A percentile compares a stretch with the other conserved stretches of the same genome.
These are phyloP conservation scores for Gyromitra esculenta DNA, from an alignment of 2,329 filamentous ascomycete species.

Conservation along the genomic window DNA sequence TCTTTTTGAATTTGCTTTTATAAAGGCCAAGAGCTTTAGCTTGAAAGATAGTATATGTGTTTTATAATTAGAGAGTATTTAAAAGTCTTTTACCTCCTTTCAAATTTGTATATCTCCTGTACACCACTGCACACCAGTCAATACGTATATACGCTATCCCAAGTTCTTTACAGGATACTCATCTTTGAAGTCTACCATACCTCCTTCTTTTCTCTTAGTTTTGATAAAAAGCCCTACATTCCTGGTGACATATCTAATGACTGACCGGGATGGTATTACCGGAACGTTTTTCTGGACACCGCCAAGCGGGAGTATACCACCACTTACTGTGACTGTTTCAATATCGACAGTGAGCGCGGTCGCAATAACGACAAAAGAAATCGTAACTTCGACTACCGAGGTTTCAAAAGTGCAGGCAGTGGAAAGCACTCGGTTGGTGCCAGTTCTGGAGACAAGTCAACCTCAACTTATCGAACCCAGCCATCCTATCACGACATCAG, in stretches of 20 bases:
- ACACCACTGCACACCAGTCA: conserved; percentile 3
- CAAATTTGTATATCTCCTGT: not conserved
- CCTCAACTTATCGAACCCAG: not conserved
- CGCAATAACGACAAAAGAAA: not conserved
- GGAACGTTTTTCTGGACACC: conserved; percentile 30
- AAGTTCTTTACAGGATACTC: not conserved
- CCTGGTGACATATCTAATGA: conserved; percentile 6
- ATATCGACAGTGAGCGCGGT: not conserved
- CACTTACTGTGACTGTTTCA: conserved; percentile 3
- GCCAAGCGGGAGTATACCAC: conserved; percentile 9
- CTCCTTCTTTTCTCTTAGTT: not conserved
- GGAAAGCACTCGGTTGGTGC: not conserved
- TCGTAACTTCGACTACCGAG: no score
- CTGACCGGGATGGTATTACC: conserved; percentile 1
- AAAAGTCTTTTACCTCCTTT: not conserved
- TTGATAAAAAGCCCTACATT: not conserved
- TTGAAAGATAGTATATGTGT: conserved; percentile 4
- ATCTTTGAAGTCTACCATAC: not conserved
- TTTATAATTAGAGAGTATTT: not conserved
- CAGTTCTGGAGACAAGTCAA: not conserved
- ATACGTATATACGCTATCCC: not conserved
- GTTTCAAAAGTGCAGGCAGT: not conserved
- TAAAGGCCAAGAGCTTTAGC: not conserved
- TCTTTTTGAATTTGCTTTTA: conserved; percentile 3
- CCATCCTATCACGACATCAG: not conserved